Evolutionary conservation across 73 alveolate species (phyloP).

Genomic region (Paramecium sonneborni): DNA sequence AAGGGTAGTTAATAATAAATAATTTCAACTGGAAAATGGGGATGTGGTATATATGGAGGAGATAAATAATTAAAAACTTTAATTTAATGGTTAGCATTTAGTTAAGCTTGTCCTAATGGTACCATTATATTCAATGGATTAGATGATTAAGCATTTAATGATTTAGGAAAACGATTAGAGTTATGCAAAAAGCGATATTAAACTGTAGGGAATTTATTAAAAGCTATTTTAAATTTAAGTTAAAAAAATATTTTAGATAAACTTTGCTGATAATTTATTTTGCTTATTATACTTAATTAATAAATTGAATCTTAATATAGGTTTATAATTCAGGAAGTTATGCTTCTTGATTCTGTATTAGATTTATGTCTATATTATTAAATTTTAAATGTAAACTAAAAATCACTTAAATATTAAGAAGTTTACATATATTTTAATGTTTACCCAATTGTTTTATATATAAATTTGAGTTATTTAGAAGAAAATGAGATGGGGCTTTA

Average conservation of each 20-base stretch:
- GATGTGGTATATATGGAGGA: conserved; percentile 83
- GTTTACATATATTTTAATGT: conserved; percentile 73
- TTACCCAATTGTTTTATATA: conserved; percentile 66
- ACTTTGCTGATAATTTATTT: neutral
- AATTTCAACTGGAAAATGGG: conserved; percentile 84
- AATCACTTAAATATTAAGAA: too few relatives aligned
- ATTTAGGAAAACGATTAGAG: neutral
- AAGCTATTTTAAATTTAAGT: neutral
- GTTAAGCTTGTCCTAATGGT: neutral
- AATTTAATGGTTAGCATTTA: conserved; percentile 74
- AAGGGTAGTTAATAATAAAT: neutral
- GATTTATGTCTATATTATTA: too few relatives aligned
- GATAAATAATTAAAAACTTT: conserved; percentile 70
- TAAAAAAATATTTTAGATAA: neutral
- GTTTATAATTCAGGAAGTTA: too few relatives aligned
- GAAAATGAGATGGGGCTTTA: conserved; percentile 73
- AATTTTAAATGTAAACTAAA: too few relatives aligned
- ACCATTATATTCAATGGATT: neutral
- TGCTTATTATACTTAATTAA: neutral
- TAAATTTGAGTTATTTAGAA: conserved; percentile 68
- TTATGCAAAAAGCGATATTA: neutral
- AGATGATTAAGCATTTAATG: neutral
- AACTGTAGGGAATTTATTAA: neutral
- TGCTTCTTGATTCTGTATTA: too few relatives aligned
- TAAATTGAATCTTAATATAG: too few relatives aligned